These are phyloP conservation scores for Tolypocladium paradoxum DNA, from an alignment of 2,329 filamentous ascomycete genomes.

Conservation along the genomic window DNA sequence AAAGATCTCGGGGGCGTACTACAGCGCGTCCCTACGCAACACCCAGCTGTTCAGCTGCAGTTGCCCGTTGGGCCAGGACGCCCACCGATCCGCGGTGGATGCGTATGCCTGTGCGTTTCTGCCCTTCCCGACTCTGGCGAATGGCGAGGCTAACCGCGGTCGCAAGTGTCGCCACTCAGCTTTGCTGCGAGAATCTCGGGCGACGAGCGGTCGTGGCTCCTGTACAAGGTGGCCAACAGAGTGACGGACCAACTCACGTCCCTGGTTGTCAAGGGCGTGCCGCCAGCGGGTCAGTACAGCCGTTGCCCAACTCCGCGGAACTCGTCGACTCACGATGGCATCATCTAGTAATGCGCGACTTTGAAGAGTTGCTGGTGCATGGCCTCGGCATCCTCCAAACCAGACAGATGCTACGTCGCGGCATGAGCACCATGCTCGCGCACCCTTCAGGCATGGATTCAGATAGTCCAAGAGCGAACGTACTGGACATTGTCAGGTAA, in stretches of 20 bases:
- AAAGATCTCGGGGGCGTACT: conserved; percentile 1
- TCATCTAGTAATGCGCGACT: conserved; percentile 1
- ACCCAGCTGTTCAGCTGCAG: not conserved
- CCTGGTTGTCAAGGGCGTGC: not conserved
- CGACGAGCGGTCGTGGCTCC: not conserved
- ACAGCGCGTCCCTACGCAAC: not conserved
- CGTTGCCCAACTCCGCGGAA: not conserved
- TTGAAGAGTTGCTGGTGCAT: not conserved
- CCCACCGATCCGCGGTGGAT: not conserved
- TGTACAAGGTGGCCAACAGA: not conserved
- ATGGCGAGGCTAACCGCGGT: too few species aligned
- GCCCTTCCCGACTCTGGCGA: too few species aligned
- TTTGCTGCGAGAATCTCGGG: conserved; percentile 1
- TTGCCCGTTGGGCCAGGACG: not conserved
- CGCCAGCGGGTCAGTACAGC: not conserved
- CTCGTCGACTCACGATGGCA: not conserved
- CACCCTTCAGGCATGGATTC: not conserved
- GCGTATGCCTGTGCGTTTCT: not conserved
- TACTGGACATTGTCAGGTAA: not conserved
- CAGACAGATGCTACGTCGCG: not conserved
- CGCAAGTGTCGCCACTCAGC: not conserved
- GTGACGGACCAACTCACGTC: conserved; percentile 1
- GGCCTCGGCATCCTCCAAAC: conserved; percentile 1
- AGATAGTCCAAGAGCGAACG: not conserved
- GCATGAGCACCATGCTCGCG: conserved; percentile 1